Evolutionary conservation across 306 rosid species (phyloP), one percentile per base, ranked within the genome.

Genomic region (Coriaria nepalensis): DNA sequence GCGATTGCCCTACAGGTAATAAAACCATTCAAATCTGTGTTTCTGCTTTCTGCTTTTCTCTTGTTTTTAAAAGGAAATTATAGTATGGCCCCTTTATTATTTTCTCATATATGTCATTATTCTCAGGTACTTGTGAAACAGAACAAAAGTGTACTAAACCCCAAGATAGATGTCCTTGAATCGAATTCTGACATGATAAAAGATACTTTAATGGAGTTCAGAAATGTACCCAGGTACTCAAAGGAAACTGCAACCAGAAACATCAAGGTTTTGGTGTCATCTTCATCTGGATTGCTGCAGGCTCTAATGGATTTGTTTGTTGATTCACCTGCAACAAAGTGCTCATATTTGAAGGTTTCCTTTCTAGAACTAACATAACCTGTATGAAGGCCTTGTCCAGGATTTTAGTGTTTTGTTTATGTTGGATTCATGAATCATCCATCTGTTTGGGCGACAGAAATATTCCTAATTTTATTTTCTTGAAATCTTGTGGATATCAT

Each of bases 121-220:
- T 55, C 44, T 33, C 57, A 88, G 97, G 71, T 71, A 72, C 93
- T 90, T 56, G 95, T 90, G 52, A 73, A 73, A 37, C 85, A 84
- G 63, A 84, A 79, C 80, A 81, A 75, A 69, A 62, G 67, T 61
- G 78, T 65, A 14, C 84, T 81, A 40, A 59, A 53, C 62, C 75
- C 69, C 43, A 64, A 58, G 61, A 59, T 35, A 56, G 72, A 55
- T 39, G 55, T 55, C 52, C 64, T 38, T 5, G 64, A 42, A 59
- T 39, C 56, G 20, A 58, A 56, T 57, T 53, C 54, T 43, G 9
- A 8, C 50, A 74, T 55, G 15, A 53, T 53, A 35, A 49, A 50
- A 63, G 65, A 56, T 57, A 61, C 68, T 68, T 47, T 37, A 20
- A 48, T 40, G 45, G 67, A 74, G 72, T 59, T 65, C 35, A 14